Base-by-base conservation (phyloP, 495 filamentous ascomycete species). In the Viridothelium virens region DNA sequence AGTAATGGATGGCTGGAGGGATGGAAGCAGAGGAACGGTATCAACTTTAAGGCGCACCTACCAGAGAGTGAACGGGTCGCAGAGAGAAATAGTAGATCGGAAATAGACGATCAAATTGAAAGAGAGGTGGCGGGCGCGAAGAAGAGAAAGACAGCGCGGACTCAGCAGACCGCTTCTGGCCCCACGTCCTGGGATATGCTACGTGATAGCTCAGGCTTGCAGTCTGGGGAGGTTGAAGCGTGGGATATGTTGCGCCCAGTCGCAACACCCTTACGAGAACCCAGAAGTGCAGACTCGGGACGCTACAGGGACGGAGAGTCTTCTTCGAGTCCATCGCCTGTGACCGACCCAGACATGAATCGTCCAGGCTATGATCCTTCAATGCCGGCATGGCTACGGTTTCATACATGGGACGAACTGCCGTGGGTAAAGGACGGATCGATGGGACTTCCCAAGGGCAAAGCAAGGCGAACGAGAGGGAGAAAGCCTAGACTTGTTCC, bases 1-100 rank as follows among this genome's bases (percentile, higher is more conserved):
- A 59, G 53, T 36, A 59, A 59, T 36, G 53, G 53, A 11, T 59
- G 53, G 53, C 31, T 59, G 31, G 53, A 59, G 53, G 53, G 53
- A 7, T 59, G 53, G 53, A 59, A 59, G 31, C 53, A 59, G 31
- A 59, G 53, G 31, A 59, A 59, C 14, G 18, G 53, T 7, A 59
- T 59, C 53, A 59, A 11, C 14, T 59, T 59, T 2, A 59, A 36
- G 18, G 31, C 53, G 53, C 53, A 59, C 36, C 7, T 36, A 9
- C 7, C 31, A 34, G 53, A 59, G 5, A 10, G 53, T 36, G 53
- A 59, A 14, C 33, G 31, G 18, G 9, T 31, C 6, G 2, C 18
- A 7, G 14, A 7, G 25, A 59, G 18, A 31, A 59, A 31, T 10
- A 36, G 6, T 18, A 59, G 53, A 18, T 34, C 53, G 10, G 53